Evolutionary conservation across 1,284 basidiomycete genomes (phyloP), one percentile per base, ranked within the genome.

Genomic region (Violaceomyces palustris): DNA sequence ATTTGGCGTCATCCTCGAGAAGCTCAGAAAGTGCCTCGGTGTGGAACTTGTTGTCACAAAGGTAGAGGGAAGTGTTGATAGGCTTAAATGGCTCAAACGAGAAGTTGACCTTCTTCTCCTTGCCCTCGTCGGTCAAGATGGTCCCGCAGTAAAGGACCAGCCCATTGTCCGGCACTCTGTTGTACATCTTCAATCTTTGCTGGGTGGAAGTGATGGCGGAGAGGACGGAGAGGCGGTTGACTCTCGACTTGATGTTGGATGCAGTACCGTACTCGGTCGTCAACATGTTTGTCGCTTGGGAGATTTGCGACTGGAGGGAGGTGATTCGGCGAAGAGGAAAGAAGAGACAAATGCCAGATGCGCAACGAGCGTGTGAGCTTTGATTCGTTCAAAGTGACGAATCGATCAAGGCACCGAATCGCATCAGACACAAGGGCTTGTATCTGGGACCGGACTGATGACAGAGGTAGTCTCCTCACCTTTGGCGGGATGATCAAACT

Each of bases 31-130:
- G 82, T 1, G 92, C 91, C 73, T 97, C 94, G 4, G 94, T 97
- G 78, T 97, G 93, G 79, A 99, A 99, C 75, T 97, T 94, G 80
- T 94, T 96, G 80, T 98, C 94, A 74, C 94, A 99, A 40, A 97
- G 86, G 78, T 99, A 99, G 36, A 99, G 83, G 9, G 70, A 73
- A 18, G 93, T 98, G 77, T 97, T 98, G 79, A 98, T 96, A 29
- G 94, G 92, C 75, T 96, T 76, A 66, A 76, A 77, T 6, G 93
- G 93, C 74, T 96, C 92, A 61, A 99, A 93, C 75, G 94, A 92
- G 68, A 98, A 76, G 70, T 77, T 77, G 64, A 77, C 76, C 76
- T 97, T 97, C 80, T 96, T 97, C 77, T 98, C 93, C 77, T 98
- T 98, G 40, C 73, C 69, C 76, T 97, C 93, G 66, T 97, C 93